phyloP scores from a whole-genome alignment of 2,329 filamentous ascomycete genomes.

The Neofusicoccum umdonicola region DNA sequence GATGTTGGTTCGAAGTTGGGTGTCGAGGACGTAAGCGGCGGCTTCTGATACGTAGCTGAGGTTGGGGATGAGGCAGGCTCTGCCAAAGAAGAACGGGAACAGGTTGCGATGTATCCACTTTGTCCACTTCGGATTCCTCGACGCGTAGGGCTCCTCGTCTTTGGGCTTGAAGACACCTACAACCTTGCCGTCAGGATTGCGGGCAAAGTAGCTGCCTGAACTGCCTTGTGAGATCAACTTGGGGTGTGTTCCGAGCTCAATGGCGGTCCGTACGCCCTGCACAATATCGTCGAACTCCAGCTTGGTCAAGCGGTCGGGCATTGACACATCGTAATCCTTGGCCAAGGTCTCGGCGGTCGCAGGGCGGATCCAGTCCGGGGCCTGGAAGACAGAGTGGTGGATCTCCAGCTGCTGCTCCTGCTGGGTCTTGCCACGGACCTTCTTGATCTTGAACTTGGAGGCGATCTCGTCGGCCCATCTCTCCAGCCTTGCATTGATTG shows the following conservation, averaged over 20 bases:
- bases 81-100: constrained; percentile 94
- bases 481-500: constrained; percentile 93
- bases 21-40: constrained; percentile 91
- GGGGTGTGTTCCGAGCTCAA: constrained; percentile 86
- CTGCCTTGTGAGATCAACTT: constrained; percentile 96
- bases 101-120: constrained; percentile 99
- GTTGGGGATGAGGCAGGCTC: constrained; percentile 94
- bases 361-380: constrained; percentile 82
- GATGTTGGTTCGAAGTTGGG: constrained; percentile 82
- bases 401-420: constrained; percentile 92
- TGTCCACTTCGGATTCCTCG: constrained; percentile 97
- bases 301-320: constrained; percentile 69
- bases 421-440: constrained; percentile 67
- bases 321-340: constrained; percentile 48
- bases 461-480: constrained; percentile 98
- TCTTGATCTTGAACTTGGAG: constrained; percentile 87
- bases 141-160: constrained; percentile 96
- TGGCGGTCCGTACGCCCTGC: constrained; percentile 85
- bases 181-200: constrained; percentile 86
- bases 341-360: constrained; percentile 73
- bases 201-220: constrained; percentile 96
- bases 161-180: constrained; percentile 99
- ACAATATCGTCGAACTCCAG: constrained; percentile 83
- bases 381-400: constrained; percentile 93
- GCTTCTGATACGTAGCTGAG: constrained; percentile 97